Base-by-base conservation (phyloP, 345 rosid species). In the Kandelia obovata region DNA sequence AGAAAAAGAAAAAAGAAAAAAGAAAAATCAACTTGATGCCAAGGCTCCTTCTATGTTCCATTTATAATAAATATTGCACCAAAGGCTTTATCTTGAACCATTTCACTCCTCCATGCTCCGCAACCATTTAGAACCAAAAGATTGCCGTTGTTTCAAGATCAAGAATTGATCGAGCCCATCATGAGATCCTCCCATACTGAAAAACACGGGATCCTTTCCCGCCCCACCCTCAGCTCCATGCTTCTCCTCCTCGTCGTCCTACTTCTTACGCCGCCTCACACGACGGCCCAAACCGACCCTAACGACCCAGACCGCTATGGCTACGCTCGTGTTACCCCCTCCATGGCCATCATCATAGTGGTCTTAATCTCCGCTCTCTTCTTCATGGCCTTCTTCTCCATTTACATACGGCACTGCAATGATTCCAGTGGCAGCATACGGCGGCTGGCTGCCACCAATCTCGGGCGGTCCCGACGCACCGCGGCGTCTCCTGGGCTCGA, bases 351-450 rank as follows among this genome's bases (percentile, higher is more conserved):
- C 10, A 89, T 96, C 66, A 75, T 96, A 21, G 90, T 90, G 28
- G 84, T 92, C 70, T 53, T 96, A 0, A 70, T 96, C 31, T 84
- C 88, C 3, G 95, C 90, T 26, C 88, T 96, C 56, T 92, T 92
- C 82, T 82, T 89, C 71, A 83, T 92, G 88, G 98, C 86, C 4
- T 85, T 92, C 82, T 87, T 96, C 86, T 83, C 97, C 32, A 83
- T 96, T 80, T 96, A 92, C 83, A 79, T 96, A 75, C 98, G 99
- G 30, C 90, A 81, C 78, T 87, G 94, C 83, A 19, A 79, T 62
- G 67, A 67, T 2, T 1, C 64, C 35, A 21, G 21, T 27, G 68
- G 67, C 66, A 69, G 76, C 65, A 31, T 78, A n/a, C 72, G 71
- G 6, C 73, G 73, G 0, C 49, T 58, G 0, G 67, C 43, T 1